These are phyloP conservation scores for Alloteropsis semialata DNA, from an alignment of 176 grass and related monocot genomes.

Conservation along the genomic window DNA sequence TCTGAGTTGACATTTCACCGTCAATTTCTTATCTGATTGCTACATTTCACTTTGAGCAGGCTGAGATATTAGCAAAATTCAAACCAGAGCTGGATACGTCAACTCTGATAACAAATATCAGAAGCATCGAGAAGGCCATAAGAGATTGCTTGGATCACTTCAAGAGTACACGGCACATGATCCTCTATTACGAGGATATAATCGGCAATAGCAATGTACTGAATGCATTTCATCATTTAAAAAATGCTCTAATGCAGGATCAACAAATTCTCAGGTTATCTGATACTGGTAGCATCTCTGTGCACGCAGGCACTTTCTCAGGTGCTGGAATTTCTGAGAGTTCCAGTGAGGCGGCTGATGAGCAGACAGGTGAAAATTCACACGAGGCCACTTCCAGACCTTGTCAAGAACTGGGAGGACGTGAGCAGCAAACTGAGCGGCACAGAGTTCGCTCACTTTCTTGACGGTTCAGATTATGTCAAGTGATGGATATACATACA, in stretches of 20 bases:
- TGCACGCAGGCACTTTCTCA: conserved; percentile 54
- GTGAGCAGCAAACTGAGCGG: conserved; percentile 64
- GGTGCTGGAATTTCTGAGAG: conserved; percentile 66
- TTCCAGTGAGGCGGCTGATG: conserved; percentile 57
- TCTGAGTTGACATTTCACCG: background rate
- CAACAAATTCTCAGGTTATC: background rate
- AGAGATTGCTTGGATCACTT: conserved; percentile 64
- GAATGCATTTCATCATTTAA: background rate
- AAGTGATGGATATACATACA: background rate
- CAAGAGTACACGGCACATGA: conserved; percentile 54
- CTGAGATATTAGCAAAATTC: conserved; percentile 87
- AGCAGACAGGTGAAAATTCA: conserved; percentile 96
- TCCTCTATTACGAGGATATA: conserved; percentile 91
- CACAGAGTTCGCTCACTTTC: conserved; percentile 64
- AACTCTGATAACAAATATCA: conserved; percentile 55
- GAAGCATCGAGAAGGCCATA: conserved; percentile 57
- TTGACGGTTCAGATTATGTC: conserved; percentile 59
- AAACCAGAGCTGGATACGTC: conserved; percentile 63
- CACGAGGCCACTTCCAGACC: conserved; percentile 55
- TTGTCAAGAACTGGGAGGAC: conserved; percentile 75
- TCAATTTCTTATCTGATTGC: conserved; percentile 3
- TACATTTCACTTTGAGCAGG: conserved; percentile 45
- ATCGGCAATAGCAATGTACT: conserved; percentile 56
- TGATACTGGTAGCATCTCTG: background rate
- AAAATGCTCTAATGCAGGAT: background rate